These are phyloP conservation scores for Xylariaceae sp. DNA, from an alignment of 2,329 filamentous ascomycete genomes.

Conservation along the genomic window DNA sequence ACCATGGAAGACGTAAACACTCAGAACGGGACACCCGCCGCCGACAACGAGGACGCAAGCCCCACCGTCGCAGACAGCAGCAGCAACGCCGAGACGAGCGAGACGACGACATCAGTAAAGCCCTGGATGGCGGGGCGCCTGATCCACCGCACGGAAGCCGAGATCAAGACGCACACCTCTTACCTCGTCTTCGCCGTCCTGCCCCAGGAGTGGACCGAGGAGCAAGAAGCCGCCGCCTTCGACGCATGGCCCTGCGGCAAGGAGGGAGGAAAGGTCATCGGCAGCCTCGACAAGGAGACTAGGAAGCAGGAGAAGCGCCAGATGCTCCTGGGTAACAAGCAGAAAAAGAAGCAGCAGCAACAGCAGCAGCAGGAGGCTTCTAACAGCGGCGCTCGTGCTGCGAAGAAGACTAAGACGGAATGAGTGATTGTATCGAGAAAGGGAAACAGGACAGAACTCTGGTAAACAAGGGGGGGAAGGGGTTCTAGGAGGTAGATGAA, in stretches of 20 bases:
- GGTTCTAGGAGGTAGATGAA: too few relatives aligned
- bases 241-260: conserved; percentile 58
- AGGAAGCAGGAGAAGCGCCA: conserved; percentile 54
- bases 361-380: too few relatives aligned
- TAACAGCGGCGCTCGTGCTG: too few relatives aligned
- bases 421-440: too few relatives aligned
- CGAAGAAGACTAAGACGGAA: too few relatives aligned
- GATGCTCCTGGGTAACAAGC: conserved; percentile 42
- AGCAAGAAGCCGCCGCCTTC: conserved; percentile 67
- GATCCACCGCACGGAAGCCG: conserved; percentile 74
- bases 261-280: conserved; percentile 48
- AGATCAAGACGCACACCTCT: conserved; percentile 94
- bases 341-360: conserved; percentile 21
- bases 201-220: conserved; percentile 78
- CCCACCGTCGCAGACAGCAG: too few relatives aligned
- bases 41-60: conserved; percentile 28
- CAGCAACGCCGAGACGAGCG: conserved; percentile 20
- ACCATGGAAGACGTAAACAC: conserved; percentile 38
- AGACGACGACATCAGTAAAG: conserved; percentile 37
- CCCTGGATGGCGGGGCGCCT: conserved; percentile 71
- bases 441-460: too few relatives aligned
- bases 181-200: conserved; percentile 91
- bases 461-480: too few relatives aligned
- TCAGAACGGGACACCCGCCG: conserved; percentile 23
- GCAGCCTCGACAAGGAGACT: conserved; percentile 47